Conservation (phyloP, 805 yeast species). For the Nakazawaea sp. region DNA sequence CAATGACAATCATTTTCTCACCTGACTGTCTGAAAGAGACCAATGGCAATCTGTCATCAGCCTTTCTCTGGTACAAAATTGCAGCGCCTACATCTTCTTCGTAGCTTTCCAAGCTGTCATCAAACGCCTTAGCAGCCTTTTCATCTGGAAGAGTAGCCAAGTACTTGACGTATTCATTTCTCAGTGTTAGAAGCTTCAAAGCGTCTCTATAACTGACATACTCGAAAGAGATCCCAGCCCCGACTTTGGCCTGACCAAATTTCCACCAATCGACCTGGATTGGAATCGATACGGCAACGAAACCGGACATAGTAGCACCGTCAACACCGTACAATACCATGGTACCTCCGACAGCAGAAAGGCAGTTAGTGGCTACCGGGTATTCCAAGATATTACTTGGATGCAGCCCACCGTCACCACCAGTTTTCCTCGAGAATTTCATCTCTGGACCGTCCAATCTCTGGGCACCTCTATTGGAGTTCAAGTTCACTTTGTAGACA, state of each 20-base stretch:
- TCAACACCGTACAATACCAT: conserved; percentile 22
- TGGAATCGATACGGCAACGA: conserved; percentile 21
- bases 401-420: conserved; percentile 26
- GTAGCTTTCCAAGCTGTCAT: conserved; percentile 13
- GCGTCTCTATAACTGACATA: conserved; percentile 19
- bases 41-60: conserved; percentile 14
- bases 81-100: conserved; percentile 11
- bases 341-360: conserved; percentile 20
- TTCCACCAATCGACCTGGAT: conserved; percentile 23
- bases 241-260: conserved; percentile 26
- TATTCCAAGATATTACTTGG: conserved; percentile 23
- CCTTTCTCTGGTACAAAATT: conserved; percentile 13
- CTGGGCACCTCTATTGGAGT: conserved; percentile 24
- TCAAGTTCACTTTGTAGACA: conserved; percentile 18
- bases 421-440: conserved; percentile 16
- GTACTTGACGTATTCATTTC: conserved; percentile 14
- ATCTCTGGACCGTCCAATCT: conserved; percentile 23
- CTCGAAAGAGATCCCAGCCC: conserved; percentile 17
- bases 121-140: conserved; percentile 10
- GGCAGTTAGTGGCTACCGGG: conserved; percentile 22
- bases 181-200: conserved; percentile 19
- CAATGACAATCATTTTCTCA: conserved; percentile 24
- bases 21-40: conserved; percentile 23
- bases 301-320: conserved; percentile 25
- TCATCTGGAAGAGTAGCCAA: conserved; percentile 13